Percentiles rank a stretch among this genome's conserved stretches.
phyloP scores from a whole-genome alignment of 768 basidiomycete species.

The Cystobasidium ongulense region DNA sequence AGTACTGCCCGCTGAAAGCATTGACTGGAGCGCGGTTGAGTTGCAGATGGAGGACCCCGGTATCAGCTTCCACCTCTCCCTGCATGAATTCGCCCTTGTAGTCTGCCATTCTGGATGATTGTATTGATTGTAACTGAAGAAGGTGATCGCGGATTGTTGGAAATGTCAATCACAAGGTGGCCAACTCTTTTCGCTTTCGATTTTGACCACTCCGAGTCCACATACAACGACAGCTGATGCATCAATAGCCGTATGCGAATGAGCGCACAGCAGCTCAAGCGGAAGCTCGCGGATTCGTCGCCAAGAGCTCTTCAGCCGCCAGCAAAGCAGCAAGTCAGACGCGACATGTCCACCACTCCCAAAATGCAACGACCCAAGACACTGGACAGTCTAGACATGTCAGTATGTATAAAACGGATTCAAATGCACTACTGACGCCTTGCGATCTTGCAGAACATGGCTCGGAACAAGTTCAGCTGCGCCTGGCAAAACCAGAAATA shows the following conservation, averaged over 20 bases:
- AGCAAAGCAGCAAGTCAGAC: not conserved
- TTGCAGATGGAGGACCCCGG: constrained; percentile 48
- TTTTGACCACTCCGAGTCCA: not conserved
- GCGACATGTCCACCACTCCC: not conserved
- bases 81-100: constrained; percentile 23
- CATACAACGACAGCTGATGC: too few relatives aligned
- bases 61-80: constrained; percentile 33
- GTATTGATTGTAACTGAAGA: not conserved
- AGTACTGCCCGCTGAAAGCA: constrained; percentile 60
- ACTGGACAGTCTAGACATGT: constrained; percentile 23
- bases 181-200: not conserved
- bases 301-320: not conserved
- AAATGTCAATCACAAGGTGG: not conserved
- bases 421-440: too few relatives aligned
- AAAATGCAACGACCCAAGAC: not conserved
- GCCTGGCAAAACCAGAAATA: constrained; percentile 37
- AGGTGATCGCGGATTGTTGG: not conserved
- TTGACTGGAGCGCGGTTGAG: constrained; percentile 57
- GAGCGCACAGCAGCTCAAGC: constrained; percentile 11
- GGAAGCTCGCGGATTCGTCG: not conserved
- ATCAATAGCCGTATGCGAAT: not conserved
- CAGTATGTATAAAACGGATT: not conserved
- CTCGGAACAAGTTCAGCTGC: constrained; percentile 40
- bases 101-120: not conserved
- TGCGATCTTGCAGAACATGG: constrained; percentile 32